Base-by-base conservation (phyloP, 2,329 filamentous ascomycete species). In the Trichoderma semiorbis region DNA sequence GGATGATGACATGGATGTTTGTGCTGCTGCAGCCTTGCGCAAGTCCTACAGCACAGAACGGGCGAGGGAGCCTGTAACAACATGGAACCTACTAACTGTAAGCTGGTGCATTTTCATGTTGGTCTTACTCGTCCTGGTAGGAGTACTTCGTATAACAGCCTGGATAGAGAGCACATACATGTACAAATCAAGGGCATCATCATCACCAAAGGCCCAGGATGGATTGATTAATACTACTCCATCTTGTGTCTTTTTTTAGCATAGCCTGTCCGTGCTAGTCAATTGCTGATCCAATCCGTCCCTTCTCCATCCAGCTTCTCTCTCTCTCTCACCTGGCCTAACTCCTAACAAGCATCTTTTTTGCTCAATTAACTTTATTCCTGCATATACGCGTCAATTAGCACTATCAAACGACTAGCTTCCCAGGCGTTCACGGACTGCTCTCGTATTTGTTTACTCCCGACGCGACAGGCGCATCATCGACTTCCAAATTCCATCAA, bases 361-460 rank as follows among this genome's bases (percentile, higher is more conserved):
- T 21, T 53, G 10, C 34, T 28, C 50, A 68, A 60, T 68, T 68
- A 47, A 68, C 50, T 68, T 68, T 58, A 43, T 34, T 16, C 18
- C 28, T 60, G 65, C 65, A 68, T 68, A 68, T 68, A 68, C 65
- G 65, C 53, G 64, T 18, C 65, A 68, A 43, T 21, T 67, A 39
- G 34, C 34, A 58, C 50, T 26, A n/a, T 58, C 64, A 43, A 43
- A 58, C 50, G 24, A 16, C 65, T 65, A 53, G 47, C 47, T 12
- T 24, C 43, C n/a, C 43, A n/a, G 43, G n/a, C 10, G n/a, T 50
- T 50, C n/a, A 24, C 43, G 43, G 18, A 50, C 39, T n/a, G 4
- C 36, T 57, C 36, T 68, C 65, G 65, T 68, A 68, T 68, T 68
- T 68, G 43, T 53, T 55, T 53, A 53, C 63, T 67, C 11, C 32